These are phyloP conservation scores for Huntiella decipiens DNA, from an alignment of 2,329 filamentous ascomycete species.

Conservation along the genomic window DNA sequence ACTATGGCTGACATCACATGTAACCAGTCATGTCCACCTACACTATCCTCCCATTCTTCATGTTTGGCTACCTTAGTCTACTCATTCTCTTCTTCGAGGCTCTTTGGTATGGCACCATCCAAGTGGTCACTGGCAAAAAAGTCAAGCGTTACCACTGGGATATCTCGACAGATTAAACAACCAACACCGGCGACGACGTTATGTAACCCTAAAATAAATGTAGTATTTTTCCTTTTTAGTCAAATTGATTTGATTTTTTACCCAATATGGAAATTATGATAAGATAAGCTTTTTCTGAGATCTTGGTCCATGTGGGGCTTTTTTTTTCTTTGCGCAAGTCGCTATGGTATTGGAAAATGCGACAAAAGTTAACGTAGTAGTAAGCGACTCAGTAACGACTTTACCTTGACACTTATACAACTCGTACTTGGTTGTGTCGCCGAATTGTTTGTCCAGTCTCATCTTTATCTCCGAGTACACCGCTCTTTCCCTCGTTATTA, in stretches of 20 bases:
- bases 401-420: neutral
- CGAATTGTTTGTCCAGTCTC: neutral
- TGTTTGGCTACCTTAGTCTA: conserved; percentile 21
- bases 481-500: neutral
- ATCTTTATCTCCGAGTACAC: too few relatives aligned
- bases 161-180: neutral
- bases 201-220: neutral
- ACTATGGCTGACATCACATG: too few relatives aligned
- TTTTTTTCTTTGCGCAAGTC: too few relatives aligned
- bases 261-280: too few relatives aligned
- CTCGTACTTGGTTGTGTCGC: neutral
- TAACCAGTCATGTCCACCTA: conserved; percentile 14
- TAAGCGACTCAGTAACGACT: too few relatives aligned
- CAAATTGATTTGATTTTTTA: neutral
- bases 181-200: neutral
- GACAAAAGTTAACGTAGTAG: too few relatives aligned
- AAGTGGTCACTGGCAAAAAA: neutral
- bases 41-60: conserved; percentile 19
- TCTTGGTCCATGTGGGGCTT: too few relatives aligned
- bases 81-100: conserved; percentile 16
- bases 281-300: neutral
- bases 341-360: too few relatives aligned
- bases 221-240: neutral
- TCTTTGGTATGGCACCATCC: neutral
- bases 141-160: neutral